Evolutionary conservation across 495 filamentous ascomycete species (phyloP).

Genomic region (Penicillium simplicissimum): DNA sequence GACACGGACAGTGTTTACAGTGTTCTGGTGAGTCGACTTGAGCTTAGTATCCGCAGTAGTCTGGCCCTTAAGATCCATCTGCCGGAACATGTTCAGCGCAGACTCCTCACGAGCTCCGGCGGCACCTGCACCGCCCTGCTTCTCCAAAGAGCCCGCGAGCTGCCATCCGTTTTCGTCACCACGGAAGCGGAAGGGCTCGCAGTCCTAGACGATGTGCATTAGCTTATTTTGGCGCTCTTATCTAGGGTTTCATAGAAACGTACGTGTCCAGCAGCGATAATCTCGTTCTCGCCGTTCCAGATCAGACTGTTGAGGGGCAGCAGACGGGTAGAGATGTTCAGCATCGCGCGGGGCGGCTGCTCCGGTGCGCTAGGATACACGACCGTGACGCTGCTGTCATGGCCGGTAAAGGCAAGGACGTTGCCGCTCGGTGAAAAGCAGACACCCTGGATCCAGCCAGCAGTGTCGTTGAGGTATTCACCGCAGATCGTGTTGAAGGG

Average conservation of each 20-base stretch:
- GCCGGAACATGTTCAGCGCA: conserved; percentile 97
- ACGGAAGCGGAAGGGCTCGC: conserved; percentile 86
- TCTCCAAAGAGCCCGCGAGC: conserved; percentile 79
- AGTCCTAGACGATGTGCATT: conserved; percentile 57
- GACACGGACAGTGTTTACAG: conserved; percentile 76
- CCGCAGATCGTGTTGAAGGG: conserved; percentile 98
- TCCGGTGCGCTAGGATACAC: conserved; percentile 94
- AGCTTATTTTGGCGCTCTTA: conserved; percentile 9
- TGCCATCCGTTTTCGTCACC: conserved; percentile 86
- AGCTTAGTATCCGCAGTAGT: conserved; percentile 84
- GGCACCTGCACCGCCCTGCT: conserved; percentile 50
- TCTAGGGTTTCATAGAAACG: conserved; percentile 25
- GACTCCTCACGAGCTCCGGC: conserved; percentile 70
- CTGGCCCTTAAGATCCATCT: conserved; percentile 98
- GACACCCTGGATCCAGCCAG: conserved; percentile 92
- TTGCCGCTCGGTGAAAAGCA: conserved; percentile 90
- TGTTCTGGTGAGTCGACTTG: conserved; percentile 97
- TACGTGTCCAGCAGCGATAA: conserved; percentile 90
- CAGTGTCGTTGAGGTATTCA: conserved; percentile 91
- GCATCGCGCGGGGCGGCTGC: conserved; percentile 81
- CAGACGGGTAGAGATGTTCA: conserved; percentile 85
- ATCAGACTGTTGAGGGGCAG: conserved; percentile 88
- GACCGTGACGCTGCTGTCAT: conserved; percentile 93
- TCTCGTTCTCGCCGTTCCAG: conserved; percentile 90
- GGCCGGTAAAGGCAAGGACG: conserved; percentile 84